Conservation (phyloP, 1,139 yeast genomes). For the Hyphopichia pseudoburtonii region DNA sequence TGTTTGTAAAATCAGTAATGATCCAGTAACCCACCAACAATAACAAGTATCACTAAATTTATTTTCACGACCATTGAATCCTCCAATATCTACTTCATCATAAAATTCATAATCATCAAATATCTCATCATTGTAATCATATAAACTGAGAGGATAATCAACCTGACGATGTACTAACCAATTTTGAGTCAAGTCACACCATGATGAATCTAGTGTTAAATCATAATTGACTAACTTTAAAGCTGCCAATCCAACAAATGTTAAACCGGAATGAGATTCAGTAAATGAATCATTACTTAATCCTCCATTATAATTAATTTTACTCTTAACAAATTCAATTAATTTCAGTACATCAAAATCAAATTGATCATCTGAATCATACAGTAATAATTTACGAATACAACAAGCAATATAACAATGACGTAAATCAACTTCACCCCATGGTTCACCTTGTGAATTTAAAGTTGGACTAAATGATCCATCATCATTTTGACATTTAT, state of each 20-base stretch:
- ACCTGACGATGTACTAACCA: slow-evolving; percentile 73
- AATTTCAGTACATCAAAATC: slow-evolving; percentile 48
- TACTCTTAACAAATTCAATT: slow-evolving; percentile 37
- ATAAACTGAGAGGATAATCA: slow-evolving; percentile 27
- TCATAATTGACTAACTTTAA: slow-evolving; percentile 44
- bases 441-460: slow-evolving; percentile 25
- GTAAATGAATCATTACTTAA: slow-evolving; percentile 33
- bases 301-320: slow-evolving; percentile 68
- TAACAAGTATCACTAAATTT: slow-evolving; percentile 90
- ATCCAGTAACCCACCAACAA: slow-evolving; percentile 81
- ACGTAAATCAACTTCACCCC: slow-evolving; percentile 72
- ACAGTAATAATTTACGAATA: slow-evolving; percentile 55
- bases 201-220: slow-evolving; percentile 16
- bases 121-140: slow-evolving; percentile 16
- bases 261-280: slow-evolving; percentile 87
- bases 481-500: slow-evolving; percentile 49
- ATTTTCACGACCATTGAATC: slow-evolving; percentile 85
- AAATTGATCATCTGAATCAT: slow-evolving; percentile 22
- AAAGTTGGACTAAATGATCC: slow-evolving; percentile 48
- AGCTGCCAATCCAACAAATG: slow-evolving; percentile 80
- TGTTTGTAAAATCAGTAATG: slow-evolving; percentile 53
- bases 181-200: slow-evolving; percentile 40
- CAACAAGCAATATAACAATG: slow-evolving; percentile 74
- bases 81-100: slow-evolving; percentile 59
- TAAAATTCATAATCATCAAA: slow-evolving; percentile 32